Percentiles rank a stretch among this genome's conserved stretches.
Conservation (phyloP, 306 rosid genomes). For the Styphnolobium japonicum region DNA sequence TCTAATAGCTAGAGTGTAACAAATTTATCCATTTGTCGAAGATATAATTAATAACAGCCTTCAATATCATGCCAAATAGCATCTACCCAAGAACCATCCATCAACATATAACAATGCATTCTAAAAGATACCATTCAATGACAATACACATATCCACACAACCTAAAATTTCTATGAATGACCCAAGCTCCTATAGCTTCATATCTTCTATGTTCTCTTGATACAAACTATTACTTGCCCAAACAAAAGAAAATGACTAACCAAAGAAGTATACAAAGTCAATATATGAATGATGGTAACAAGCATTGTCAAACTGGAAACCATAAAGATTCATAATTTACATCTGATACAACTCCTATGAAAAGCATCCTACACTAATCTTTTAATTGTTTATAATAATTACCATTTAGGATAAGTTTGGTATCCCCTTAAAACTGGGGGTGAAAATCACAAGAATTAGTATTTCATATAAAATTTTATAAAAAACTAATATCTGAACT, state of each 20-base stretch:
- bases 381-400: background rate
- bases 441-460: no score
- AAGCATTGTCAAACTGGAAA: background rate
- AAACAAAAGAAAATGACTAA: background rate
- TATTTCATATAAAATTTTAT: no score
- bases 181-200: background rate
- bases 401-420: background rate
- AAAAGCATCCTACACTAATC: background rate
- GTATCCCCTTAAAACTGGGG: no score
- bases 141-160: background rate
- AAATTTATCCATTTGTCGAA: background rate
- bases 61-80: background rate
- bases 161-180: background rate
- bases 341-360: background rate
- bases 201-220: background rate
- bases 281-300: background rate
- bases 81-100: conserved; percentile 3
- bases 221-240: background rate
- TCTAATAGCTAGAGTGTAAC: background rate
- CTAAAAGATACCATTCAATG: background rate
- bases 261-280: background rate
- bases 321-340: background rate
- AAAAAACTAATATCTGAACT: no score
- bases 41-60: background rate
- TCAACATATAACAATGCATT: background rate